Conservation (phyloP, 495 filamentous ascomycete species). For the Hypoxylon intermedium region DNA sequence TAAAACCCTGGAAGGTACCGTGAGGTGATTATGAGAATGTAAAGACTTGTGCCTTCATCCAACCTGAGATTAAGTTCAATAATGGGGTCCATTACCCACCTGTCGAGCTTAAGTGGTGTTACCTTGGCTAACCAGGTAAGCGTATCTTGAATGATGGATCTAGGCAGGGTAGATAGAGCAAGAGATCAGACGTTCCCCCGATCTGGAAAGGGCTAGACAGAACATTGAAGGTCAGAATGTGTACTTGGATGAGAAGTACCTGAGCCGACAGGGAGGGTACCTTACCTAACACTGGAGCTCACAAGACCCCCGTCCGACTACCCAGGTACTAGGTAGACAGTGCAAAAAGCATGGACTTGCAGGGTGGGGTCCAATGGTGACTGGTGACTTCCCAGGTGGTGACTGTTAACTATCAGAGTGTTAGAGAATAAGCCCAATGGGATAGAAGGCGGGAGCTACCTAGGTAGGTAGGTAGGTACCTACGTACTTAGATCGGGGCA, state of each 20-base stretch:
- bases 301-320: neutral
- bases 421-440: too few relatives aligned
- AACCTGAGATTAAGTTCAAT: constrained; percentile 33
- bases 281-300: constrained; percentile 3
- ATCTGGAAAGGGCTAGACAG: neutral
- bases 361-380: constrained; percentile 10
- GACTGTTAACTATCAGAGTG: too few relatives aligned
- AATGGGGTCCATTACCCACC: constrained; percentile 25
- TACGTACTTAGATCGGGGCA: neutral
- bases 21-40: neutral
- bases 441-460: too few relatives aligned
- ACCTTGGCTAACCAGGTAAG: constrained; percentile 14
- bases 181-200: neutral
- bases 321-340: too few relatives aligned
- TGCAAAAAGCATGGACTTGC: neutral
- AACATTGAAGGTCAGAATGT: neutral
- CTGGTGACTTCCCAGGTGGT: neutral
- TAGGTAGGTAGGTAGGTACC: too few relatives aligned
- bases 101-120: constrained; percentile 18
- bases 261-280: constrained; percentile 14
- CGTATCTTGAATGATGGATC: too few relatives aligned
- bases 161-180: neutral
- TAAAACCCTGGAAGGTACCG: too few relatives aligned
- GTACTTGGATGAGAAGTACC: neutral
- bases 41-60: constrained; percentile 26